Base-by-base conservation (phyloP, 2,329 filamentous ascomycete species). In the Aspergillus sp. region DNA sequence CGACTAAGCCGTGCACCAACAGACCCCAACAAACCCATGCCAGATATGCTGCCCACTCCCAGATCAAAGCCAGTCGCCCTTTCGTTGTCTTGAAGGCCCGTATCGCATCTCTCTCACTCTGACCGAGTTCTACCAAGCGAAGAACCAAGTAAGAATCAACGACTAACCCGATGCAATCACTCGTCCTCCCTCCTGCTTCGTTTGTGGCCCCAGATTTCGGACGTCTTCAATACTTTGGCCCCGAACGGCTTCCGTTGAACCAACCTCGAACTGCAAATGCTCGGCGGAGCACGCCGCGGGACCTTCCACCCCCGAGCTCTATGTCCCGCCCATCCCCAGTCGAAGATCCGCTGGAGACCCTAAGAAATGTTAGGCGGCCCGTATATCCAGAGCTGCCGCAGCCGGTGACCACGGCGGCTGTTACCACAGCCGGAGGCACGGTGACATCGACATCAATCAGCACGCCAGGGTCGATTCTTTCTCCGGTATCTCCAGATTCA, bases 321-420 rank as follows among this genome's bases (percentile, higher is more conserved):
- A 80, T 80, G 79, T 79, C 79, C 70, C 74, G 75, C 68, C 76
- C 77, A 68, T 73, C 75, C 65, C 71, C 72, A 66, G 71, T 69
- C 63, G 73, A 76, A 61, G 73, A 74, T 64, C 73, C 75, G 67
- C 66, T 72, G 68, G 75, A 77, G 66, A 72, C 71, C 67, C 71
- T 76, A 68, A 73, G 72, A 68, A 71, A 72, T 60, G 68, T 70
- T 57, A 74, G 73, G 59, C 70, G 72, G 43, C 61, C 68, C 59
- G 70, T 70, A 64, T 72, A 72, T 64, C 72, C 73, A 57, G 66
- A 72, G 25, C 67, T 72, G 51, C 69, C 72, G 30, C 68, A 68
- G 31, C 57, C 68, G 30, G 63, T 59, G 49, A 68, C 67, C 30
- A 68, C 68, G 23, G 61, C 61, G 25, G 54, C 60, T n/a, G 19